Base-by-base conservation (phyloP, 108 stramenopile genomes). In the Pseudonitzschia pungens region DNA sequence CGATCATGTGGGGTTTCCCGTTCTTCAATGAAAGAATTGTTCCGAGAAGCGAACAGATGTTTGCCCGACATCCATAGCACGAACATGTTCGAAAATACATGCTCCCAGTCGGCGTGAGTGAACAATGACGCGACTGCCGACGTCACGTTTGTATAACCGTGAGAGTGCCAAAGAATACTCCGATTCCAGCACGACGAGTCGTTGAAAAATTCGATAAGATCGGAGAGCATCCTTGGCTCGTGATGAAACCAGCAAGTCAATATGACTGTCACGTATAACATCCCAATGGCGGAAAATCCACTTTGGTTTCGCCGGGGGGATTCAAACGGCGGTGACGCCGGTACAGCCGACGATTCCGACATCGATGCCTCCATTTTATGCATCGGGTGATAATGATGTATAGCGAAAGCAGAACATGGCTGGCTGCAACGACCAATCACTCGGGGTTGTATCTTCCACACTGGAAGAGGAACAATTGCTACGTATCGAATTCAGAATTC, bases 51-150 rank as follows among this genome's bases (percentile, higher is more conserved):
- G 28, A 63, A 63, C 15, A 63, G 62, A 2, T 63, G 62, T 41
- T 41, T 63, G n/a, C 62, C 62, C 2, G 40, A 15, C 4, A 63
- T 40, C 62, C 62, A 63, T 27, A 63, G 62, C 27, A 63, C 26
- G 8, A 63, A 33, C 62, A 63, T 63, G 31, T 63, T 63, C 20
- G 31, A 63, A 33, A 63, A 41, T 14, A 63, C 2, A 33, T 63
- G 62, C 28, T 63, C 62, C 62, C 62, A 63, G 31, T 63, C 40
- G 3, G 32, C 62, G 62, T 63, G 62, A 14, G 62, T 63, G 14
- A 63, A 63, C 33, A 63, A 33, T 11, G 62, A 63, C 9, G 32
- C 40, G 11, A 33, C 15, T 21, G 40, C n/a, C 40, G 36, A 40
- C n/a, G 18, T 63, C 31, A 41, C n/a, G 31, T 24, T 63, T 40